Base-by-base conservation (phyloP, 73 alveolate genomes). In the Tetrahymena elliotti region DNA sequence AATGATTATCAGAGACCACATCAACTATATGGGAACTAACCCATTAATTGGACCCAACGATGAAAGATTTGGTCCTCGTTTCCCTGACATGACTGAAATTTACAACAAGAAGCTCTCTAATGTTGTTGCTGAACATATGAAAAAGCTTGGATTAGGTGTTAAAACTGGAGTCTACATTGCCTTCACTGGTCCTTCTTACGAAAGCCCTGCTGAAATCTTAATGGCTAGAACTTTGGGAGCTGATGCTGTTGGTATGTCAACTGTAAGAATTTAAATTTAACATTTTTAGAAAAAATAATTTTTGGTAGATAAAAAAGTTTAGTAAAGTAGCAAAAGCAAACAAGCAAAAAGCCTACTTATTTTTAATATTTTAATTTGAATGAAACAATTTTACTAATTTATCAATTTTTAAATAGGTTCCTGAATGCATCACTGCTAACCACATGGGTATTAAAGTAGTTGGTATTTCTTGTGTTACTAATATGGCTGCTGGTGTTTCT, bases 221-320 rank as follows among this genome's bases (percentile, higher is more conserved):
- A 93, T 38, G 95, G 93, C 84, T 12, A 68, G 35, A 4, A 35
- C n/a, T 38, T n/a, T 93, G 93, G 95, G 95, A 0, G 95, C 40
- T 20, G 95, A 93, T 37, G 95, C 95, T 8, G 95, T 93, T 68
- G 95, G 95, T 37, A 93, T 93, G 95, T 52, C 93, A 36, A 93
- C 95, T 0, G 95, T 93, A 83, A 93, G 47, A 12, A 3, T 11
- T 35, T 68, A 2, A n/a, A 16, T 68, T 24, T 27, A 6, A 18
- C n/a, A 22, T 27, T 27, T 68, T 53, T 53, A 1, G 6, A 40
- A 8, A 31, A 68, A 6, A 1, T 68, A 18, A 7, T 0, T 68
- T 27, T 68, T 27, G 36, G 88, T 68, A 68, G 88, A 31, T 31
- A 68, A 27, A 27, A 68, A 68, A 68, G 33, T 68, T 22, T 22